These are phyloP conservation scores for Irpex sp. DNA, from an alignment of 1,284 basidiomycete genomes.

Conservation along the genomic window DNA sequence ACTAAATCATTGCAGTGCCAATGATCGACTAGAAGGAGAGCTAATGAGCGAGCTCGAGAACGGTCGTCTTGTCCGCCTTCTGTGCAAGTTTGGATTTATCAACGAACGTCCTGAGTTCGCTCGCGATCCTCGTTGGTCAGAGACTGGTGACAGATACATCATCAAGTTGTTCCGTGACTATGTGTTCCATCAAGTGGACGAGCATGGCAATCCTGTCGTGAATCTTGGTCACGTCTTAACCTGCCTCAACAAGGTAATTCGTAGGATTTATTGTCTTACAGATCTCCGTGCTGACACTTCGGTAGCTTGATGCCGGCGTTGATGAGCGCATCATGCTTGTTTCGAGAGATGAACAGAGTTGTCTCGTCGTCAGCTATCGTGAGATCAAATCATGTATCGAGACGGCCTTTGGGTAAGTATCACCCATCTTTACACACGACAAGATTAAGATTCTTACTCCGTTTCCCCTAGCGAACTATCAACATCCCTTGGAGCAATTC, in stretches of 20 bases:
- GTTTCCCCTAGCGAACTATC: constrained; percentile 23
- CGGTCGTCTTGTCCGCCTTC: constrained; percentile 85
- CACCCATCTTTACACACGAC: neutral
- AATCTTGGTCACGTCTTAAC: constrained; percentile 90
- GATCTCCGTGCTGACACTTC: constrained; percentile 7
- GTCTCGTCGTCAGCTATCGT: constrained; percentile 92
- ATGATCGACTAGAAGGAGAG: constrained; percentile 82
- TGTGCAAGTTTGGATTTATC: constrained; percentile 97
- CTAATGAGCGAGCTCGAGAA: constrained; percentile 95
- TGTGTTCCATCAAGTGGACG: constrained; percentile 97
- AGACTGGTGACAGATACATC: constrained; percentile 97
- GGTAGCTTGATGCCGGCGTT: constrained; percentile 84
- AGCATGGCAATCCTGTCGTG: constrained; percentile 85
- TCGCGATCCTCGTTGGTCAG: constrained; percentile 93
- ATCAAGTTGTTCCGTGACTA: constrained; percentile 98
- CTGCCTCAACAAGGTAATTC: constrained; percentile 82
- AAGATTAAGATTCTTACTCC: neutral
- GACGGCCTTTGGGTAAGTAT: constrained; percentile 63
- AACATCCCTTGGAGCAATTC: neutral
- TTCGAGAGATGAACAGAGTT: constrained; percentile 92
- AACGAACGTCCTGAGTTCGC: constrained; percentile 99
- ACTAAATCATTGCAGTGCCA: constrained; percentile 44
- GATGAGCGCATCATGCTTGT: constrained; percentile 96
- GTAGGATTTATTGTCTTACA: neutral
- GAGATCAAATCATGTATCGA: constrained; percentile 89